Evolutionary conservation across 2,329 filamentous ascomycete species (phyloP), one percentile per base, ranked within the genome.

Genomic region (Colletotrichum nymphaeae): DNA sequence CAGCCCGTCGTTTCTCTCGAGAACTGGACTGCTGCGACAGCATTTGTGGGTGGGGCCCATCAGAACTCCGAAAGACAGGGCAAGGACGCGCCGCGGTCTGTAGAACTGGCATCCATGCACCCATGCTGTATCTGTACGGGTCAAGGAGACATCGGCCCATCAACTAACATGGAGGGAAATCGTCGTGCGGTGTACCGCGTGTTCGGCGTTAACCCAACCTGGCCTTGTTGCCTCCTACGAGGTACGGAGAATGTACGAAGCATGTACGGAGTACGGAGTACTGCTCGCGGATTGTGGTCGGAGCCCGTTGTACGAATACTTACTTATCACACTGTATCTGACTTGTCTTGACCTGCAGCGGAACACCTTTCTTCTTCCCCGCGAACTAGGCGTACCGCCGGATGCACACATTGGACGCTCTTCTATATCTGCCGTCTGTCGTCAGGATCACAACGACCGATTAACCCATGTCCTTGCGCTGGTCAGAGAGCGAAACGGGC

Each of bases 21-120:
- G 7, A 52, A 26, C n/a, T 9, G 30, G 19, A 53, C 35, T 35
- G 19, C 19, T 49, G 42, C 16, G 42, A 35, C 32, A 11, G 37
- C 26, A 32, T 57, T 32, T 71, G 56, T 67, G 24, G 14, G 56
- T 71, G 63, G 63, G 63, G 68, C 22, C 68, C n/a, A 22, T 60
- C 63, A 56, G 63, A 56, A 46, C 16, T 42, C 68, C 56, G 32
- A 67, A 19, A 28, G 62, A 26, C 62, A 52, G n/a, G 32, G 24
- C 46, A 56, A 56, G 46, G 32, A 56, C 35, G 30, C 30, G 28
- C 49, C n/a, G 52, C 26, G 35, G 65, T 55, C 16, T 42, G 46
- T 5, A 59, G 35, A 58, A 32, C 63, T 67, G 35, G n/a, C 60
- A 65, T 53, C 67, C 52, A 24, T 22, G 26, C 60, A 65, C 28